These are phyloP conservation scores for Pythium plurisporium DNA, from an alignment of 352 stramenopile species.

Conservation along the genomic window DNA sequence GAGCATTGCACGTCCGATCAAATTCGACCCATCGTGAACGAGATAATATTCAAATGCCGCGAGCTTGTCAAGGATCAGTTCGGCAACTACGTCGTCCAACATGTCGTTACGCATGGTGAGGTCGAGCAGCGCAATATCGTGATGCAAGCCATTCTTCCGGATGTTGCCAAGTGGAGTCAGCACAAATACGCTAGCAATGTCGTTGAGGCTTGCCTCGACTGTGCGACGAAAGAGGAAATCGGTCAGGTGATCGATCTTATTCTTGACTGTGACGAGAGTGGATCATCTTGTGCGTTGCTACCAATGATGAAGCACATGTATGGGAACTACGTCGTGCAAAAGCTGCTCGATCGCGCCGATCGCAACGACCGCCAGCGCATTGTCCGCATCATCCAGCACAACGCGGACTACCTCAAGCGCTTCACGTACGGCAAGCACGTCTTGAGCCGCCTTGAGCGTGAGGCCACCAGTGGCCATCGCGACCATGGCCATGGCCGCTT, in stretches of 20 bases:
- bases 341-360: slow-evolving; percentile 91
- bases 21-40: slow-evolving; percentile 90
- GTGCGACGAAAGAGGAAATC: slow-evolving; percentile 80
- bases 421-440: slow-evolving; percentile 94
- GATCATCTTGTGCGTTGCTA: slow-evolving; percentile 71
- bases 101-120: slow-evolving; percentile 94
- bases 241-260: slow-evolving; percentile 75
- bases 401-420: slow-evolving; percentile 88
- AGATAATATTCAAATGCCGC: slow-evolving; percentile 90
- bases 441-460: slow-evolving; percentile 72
- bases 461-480: slow-evolving; percentile 9
- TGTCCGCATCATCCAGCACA: slow-evolving; percentile 87
- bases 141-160: slow-evolving; percentile 81
- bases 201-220: slow-evolving; percentile 93
- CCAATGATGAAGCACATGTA: slow-evolving; percentile 96
- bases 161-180: slow-evolving; percentile 88
- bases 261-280: slow-evolving; percentile 67
- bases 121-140: slow-evolving; percentile 72
- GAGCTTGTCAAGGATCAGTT: slow-evolving; percentile 95
- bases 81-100: slow-evolving; percentile 99
- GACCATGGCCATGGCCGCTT: slow-evolving; percentile 5
- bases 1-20: slow-evolving; percentile 92
- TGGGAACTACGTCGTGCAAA: slow-evolving; percentile 96
- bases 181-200: slow-evolving; percentile 97
- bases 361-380: slow-evolving; percentile 82